Conservation (phyloP, 306 rosid species). For the Prunus dulcis region DNA sequence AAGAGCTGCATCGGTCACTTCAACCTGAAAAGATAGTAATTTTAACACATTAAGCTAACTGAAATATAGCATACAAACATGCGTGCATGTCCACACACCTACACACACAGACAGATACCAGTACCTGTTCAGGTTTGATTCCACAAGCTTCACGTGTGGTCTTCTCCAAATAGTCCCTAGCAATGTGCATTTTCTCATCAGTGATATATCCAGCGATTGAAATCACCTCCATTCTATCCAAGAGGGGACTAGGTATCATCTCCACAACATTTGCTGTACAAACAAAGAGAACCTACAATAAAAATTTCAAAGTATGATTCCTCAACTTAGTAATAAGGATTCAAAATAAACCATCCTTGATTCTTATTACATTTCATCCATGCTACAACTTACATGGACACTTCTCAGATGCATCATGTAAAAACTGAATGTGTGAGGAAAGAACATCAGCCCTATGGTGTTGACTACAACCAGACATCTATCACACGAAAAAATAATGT, state of each 20-base stretch:
- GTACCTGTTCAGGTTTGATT: conserved; percentile 78
- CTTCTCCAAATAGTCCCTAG: conserved; percentile 93
- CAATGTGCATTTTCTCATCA: conserved; percentile 97
- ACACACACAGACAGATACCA: conserved; percentile 2
- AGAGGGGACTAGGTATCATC: conserved; percentile 88
- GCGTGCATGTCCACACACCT: not conserved
- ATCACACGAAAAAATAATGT: not conserved
- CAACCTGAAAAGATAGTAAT: conserved; percentile 51
- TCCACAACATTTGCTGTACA: conserved; percentile 95
- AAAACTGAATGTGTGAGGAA: not conserved
- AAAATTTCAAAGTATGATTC: conserved; percentile 27
- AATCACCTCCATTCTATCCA: conserved; percentile 96
- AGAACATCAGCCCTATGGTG: not conserved
- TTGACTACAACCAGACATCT: not conserved
- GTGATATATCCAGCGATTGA: conserved; percentile 90
- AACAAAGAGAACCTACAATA: conserved; percentile 93
- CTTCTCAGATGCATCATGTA: not conserved
- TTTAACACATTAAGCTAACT: not conserved
- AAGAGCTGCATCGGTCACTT: conserved; percentile 84
- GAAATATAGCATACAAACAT: not conserved
- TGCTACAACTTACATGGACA: not conserved
- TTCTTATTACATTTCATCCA: not conserved
- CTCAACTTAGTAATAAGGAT: not conserved
- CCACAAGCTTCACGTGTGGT: conserved; percentile 86
- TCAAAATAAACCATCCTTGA: not conserved